These are phyloP conservation scores for Didymosphaeria variabile DNA, from an alignment of 2,329 filamentous ascomycete species.

Conservation along the genomic window DNA sequence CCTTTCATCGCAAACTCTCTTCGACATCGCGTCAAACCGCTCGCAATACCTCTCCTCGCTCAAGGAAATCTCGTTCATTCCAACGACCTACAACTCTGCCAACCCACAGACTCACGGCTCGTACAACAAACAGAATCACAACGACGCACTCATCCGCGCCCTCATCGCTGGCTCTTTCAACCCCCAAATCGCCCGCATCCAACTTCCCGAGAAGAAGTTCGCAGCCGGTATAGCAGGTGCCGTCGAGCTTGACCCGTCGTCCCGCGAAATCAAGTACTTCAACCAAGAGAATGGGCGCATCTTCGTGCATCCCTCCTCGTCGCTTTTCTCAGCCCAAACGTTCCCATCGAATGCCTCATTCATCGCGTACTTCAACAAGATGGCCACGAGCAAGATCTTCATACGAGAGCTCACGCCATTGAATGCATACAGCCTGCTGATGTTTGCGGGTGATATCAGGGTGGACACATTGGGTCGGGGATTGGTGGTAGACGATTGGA, in stretches of 20 bases:
- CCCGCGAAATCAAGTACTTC: constrained; percentile 90
- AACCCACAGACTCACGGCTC: constrained; percentile 33
- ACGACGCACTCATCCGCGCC: constrained; percentile 57
- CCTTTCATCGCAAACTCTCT: constrained; percentile 81
- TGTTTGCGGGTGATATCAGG: constrained; percentile 86
- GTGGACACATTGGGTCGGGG: constrained; percentile 89
- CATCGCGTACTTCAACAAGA: constrained; percentile 89
- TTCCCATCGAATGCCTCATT: constrained; percentile 81
- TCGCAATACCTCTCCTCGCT: constrained; percentile 87
- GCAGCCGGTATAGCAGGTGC: constrained; percentile 85
- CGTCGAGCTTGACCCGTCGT: constrained; percentile 92
- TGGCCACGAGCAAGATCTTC: constrained; percentile 91
- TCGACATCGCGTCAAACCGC: constrained; percentile 87
- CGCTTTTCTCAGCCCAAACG: constrained; percentile 81
- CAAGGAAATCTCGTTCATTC: constrained; percentile 83
- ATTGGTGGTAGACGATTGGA: constrained; percentile 90
- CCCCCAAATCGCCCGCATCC: constrained; percentile 90
- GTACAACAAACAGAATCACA: constrained; percentile 60
- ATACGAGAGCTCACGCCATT: constrained; percentile 92
- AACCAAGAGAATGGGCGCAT: constrained; percentile 68
- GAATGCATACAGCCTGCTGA: constrained; percentile 85
- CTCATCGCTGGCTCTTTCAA: constrained; percentile 62
- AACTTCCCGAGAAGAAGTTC: constrained; percentile 96
- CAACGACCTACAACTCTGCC: constrained; percentile 48
- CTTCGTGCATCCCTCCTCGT: constrained; percentile 91